phyloP scores from a whole-genome alignment of 2,329 filamentous ascomycete species.

The Cytospora schulzeri region DNA sequence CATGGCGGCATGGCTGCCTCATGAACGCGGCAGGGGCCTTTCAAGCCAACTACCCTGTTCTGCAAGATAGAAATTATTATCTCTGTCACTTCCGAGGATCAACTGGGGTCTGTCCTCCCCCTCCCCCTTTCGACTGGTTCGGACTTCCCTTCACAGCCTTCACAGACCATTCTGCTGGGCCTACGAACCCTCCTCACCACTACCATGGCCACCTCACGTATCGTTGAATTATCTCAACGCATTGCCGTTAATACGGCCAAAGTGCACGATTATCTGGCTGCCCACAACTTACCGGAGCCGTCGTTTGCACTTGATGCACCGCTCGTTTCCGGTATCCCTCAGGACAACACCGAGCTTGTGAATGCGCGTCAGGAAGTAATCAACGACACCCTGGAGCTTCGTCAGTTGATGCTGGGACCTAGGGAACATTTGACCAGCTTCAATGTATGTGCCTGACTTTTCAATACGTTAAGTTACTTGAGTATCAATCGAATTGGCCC shows the following conservation, averaged over 20 bases:
- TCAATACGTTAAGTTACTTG: not conserved
- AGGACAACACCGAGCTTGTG: conserved; percentile 15
- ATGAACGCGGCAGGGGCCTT: not conserved
- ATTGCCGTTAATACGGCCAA: conserved; percentile 31
- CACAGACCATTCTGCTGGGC: not conserved
- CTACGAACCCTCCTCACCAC: not conserved
- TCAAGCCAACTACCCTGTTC: not conserved
- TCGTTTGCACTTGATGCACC: conserved; percentile 29
- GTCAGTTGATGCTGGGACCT: conserved; percentile 28
- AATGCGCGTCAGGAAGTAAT: conserved; percentile 26
- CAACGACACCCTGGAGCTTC: conserved; percentile 29
- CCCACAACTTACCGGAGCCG: conserved; percentile 28
- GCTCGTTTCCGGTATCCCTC: conserved; percentile 10
- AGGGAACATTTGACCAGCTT: conserved; percentile 30
- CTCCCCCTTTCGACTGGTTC: not conserved
- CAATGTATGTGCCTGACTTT: conserved; percentile 11
- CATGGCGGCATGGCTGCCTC: not conserved
- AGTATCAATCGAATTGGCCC: not conserved
- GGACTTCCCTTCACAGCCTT: not conserved
- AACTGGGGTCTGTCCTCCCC: not conserved
- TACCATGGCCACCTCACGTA: conserved; percentile 6
- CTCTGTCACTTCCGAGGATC: not conserved
- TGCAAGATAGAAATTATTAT: not conserved
- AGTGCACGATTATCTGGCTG: conserved; percentile 28
- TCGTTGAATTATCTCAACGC: conserved; percentile 11